Evolutionary conservation across 495 filamentous ascomycete genomes (phyloP).

Genomic region (Podospora bellae-mahoneyi): DNA sequence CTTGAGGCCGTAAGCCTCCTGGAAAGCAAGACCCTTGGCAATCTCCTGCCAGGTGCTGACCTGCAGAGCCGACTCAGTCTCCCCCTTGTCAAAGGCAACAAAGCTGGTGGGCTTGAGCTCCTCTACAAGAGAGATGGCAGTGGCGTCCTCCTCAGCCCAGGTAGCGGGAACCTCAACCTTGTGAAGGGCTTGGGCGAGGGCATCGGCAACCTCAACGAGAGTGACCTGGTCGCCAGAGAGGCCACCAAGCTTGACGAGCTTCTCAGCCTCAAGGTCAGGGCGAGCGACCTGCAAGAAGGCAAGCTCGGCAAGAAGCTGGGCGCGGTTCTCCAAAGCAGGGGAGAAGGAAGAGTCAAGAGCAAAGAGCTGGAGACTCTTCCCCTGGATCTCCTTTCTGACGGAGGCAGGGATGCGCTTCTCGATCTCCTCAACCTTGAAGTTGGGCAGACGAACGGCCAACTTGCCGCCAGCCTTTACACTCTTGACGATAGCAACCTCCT

Average conservation of each 20-base stretch:
- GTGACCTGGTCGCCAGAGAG: conserved; percentile 41
- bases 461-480: conserved; percentile 68
- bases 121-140: conserved; percentile 50
- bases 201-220: conserved; percentile 59
- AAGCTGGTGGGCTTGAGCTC: conserved; percentile 76
- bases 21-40: conserved; percentile 87
- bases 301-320: conserved; percentile 63
- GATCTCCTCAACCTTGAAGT: conserved; percentile 78
- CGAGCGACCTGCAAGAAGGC: conserved; percentile 75
- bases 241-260: conserved; percentile 33
- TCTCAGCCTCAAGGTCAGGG: conserved; percentile 55
- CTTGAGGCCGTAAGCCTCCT: conserved; percentile 82
- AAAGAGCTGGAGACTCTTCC: conserved; percentile 65
- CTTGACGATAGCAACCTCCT: conserved; percentile 66
- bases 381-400: conserved; percentile 63
- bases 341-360: conserved; percentile 68
- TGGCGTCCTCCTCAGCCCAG: conserved; percentile 68
- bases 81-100: conserved; percentile 70
- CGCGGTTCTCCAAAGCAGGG: conserved; percentile 61
- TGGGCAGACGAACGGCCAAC: conserved; percentile 70
- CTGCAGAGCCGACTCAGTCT: conserved; percentile 59
- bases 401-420: conserved; percentile 77
- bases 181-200: conserved; percentile 66
- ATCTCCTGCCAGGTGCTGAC: conserved; percentile 75
- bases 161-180: conserved; percentile 69